Percentiles rank a stretch among this genome's conserved stretches.
These are phyloP conservation scores for Endocalyx cinctus DNA, from an alignment of 2,329 filamentous ascomycete genomes.

Conservation along the genomic window DNA sequence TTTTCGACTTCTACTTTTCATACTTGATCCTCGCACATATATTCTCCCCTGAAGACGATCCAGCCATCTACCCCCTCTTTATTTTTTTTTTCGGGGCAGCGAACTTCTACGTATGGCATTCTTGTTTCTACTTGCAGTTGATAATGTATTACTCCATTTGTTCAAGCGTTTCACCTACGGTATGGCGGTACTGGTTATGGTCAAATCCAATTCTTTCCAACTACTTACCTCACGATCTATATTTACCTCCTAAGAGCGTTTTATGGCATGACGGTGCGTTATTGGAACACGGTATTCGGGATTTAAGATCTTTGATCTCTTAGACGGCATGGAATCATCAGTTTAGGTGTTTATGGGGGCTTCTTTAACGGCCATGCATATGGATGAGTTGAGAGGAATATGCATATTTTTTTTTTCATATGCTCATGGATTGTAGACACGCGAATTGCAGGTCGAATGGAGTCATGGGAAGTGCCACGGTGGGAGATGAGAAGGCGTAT, in stretches of 20 bases:
- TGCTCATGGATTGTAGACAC: no score
- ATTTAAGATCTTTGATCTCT: slow-evolving; percentile 12
- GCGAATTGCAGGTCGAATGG: no score
- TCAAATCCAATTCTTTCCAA: no score
- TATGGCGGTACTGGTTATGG: no score
- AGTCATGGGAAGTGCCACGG: no score
- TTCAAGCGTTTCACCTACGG: no score
- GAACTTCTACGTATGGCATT: slow-evolving; percentile 15
- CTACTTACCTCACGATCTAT: no score
- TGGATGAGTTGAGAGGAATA: no score
- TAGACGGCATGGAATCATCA: slow-evolving; percentile 18
- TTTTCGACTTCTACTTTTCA: slow-evolving; percentile 3
- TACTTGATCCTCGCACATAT: slow-evolving; percentile 2
- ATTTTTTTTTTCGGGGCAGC: slow-evolving; percentile 14
- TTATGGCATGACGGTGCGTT: slow-evolving; percentile 10
- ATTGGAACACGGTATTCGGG: slow-evolving; percentile 15
- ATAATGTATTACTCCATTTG: slow-evolving; percentile 23
- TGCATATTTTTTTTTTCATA: no score
- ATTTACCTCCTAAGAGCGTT: no score
- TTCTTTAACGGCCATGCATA: no score
- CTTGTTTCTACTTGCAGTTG: slow-evolving; percentile 16
- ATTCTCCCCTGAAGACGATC: slow-evolving; percentile 22
- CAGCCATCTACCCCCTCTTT: slow-evolving; percentile 19
- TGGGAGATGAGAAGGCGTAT: no score
- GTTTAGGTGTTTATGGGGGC: slow-evolving; percentile 16